phyloP scores from a whole-genome alignment of 2,329 filamentous ascomycete genomes.

The Ophiosphaerella herpotricha region DNA sequence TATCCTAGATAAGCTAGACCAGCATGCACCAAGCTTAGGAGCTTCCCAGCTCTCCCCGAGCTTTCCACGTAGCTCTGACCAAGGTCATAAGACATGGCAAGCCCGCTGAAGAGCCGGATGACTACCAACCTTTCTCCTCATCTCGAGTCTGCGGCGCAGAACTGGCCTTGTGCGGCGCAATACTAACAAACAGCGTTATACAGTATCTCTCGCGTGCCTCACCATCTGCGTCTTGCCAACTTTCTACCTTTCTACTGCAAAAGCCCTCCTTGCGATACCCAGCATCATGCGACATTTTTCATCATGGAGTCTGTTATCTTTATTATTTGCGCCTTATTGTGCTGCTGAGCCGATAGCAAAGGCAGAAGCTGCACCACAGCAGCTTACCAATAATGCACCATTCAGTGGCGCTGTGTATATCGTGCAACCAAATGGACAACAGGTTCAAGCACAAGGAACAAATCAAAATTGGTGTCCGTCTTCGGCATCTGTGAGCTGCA shows the following conservation, averaged over 20 bases:
- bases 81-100: constrained; percentile 31
- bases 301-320: constrained; percentile 11
- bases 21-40: constrained; percentile 31
- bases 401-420: constrained; percentile 49
- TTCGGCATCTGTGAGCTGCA: constrained; percentile 48
- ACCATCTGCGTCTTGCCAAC: not conserved
- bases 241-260: not conserved
- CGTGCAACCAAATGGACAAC: constrained; percentile 37
- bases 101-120: constrained; percentile 19
- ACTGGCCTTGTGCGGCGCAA: not conserved
- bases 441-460: constrained; percentile 39
- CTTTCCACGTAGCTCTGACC: constrained; percentile 23
- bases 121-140: constrained; percentile 10
- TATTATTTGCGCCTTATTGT: constrained; percentile 18
- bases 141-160: constrained; percentile 8
- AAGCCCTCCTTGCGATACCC: not conserved
- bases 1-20: constrained; percentile 35
- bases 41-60: constrained; percentile 31
- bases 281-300: constrained; percentile 23
- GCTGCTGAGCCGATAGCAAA: constrained; percentile 30
- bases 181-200: constrained; percentile 14
- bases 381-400: constrained; percentile 43
- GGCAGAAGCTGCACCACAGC: constrained; percentile 34
- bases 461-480: constrained; percentile 39
- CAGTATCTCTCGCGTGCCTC: not conserved